phyloP scores from a whole-genome alignment of 2,329 filamentous ascomycete species.

The Macroventuria anomochaeta region DNA sequence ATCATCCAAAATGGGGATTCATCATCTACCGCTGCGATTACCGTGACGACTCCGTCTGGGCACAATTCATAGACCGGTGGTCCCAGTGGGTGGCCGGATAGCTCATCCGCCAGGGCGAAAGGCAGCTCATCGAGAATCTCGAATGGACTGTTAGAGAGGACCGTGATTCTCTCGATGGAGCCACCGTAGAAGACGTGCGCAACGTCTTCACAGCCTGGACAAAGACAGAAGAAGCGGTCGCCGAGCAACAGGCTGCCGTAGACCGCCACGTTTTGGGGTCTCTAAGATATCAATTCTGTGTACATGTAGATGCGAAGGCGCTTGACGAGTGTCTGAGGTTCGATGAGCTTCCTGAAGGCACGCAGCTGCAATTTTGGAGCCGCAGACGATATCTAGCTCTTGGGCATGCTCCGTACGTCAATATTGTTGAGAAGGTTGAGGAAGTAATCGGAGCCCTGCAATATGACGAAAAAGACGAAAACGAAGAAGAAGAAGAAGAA shows the following conservation, averaged over 20 bases:
- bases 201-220: conserved; percentile 5
- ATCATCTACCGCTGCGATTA: conserved; percentile 18
- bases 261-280: neutral
- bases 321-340: conserved; percentile 5
- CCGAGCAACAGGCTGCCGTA: neutral
- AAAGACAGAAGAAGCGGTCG: neutral
- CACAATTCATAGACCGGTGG: conserved; percentile 1
- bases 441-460: neutral
- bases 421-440: neutral
- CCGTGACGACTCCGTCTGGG: conserved; percentile 6
- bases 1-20: conserved; percentile 12
- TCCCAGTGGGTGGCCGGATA: neutral
- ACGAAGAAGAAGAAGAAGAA: neutral
- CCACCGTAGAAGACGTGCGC: conserved; percentile 4
- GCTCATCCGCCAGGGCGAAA: neutral
- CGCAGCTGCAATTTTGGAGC: neutral
- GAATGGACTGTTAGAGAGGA: conserved; percentile 5
- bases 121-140: conserved; percentile 2
- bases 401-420: conserved; percentile 6
- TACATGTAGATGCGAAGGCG: conserved; percentile 9
- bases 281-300: conserved; percentile 4
- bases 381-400: neutral
- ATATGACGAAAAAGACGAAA: neutral
- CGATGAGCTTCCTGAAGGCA: conserved; percentile 1
- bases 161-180: neutral